These are phyloP conservation scores for Hypoxylon subgilvum DNA, from an alignment of 495 filamentous ascomycete species.

Conservation along the genomic window DNA sequence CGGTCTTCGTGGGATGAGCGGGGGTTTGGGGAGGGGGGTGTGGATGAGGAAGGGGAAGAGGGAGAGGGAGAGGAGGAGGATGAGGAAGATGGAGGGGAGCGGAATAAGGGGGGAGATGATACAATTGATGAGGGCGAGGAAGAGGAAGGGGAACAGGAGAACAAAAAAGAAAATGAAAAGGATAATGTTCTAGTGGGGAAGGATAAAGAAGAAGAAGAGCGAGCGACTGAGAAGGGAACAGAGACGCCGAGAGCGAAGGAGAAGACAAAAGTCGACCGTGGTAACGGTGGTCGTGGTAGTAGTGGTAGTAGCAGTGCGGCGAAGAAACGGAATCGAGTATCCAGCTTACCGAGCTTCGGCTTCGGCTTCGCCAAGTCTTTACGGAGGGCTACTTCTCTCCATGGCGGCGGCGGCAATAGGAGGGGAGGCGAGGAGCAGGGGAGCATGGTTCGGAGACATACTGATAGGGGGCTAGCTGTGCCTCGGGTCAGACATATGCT, in stretches of 20 bases:
- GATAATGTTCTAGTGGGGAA: not conserved
- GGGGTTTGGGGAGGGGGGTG: too few relatives aligned
- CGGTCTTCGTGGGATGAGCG: too few relatives aligned
- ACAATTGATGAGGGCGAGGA: too few relatives aligned
- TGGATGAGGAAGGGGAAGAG: too few relatives aligned
- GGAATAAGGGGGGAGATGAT: too few relatives aligned
- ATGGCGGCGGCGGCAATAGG: not conserved
- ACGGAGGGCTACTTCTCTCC: not conserved
- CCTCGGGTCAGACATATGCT: conserved; percentile 32
- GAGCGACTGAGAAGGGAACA: not conserved
- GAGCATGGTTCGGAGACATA: too few relatives aligned
- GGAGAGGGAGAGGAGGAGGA: too few relatives aligned
- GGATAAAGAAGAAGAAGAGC: not conserved
- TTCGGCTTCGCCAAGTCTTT: conserved; percentile 1
- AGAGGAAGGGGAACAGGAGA: not conserved
- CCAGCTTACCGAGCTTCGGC: conserved; percentile 11
- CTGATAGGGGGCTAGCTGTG: not conserved
- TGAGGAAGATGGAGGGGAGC: too few relatives aligned
- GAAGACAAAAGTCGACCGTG: not conserved
- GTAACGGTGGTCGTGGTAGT: not conserved
- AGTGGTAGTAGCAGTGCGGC: not conserved
- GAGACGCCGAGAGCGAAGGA: not conserved
- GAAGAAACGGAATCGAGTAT: conserved; percentile 17
- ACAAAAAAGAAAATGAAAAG: not conserved
- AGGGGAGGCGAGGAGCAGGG: not conserved